These are phyloP conservation scores for Penstemon barbatus DNA, from an alignment of 257 asterid genomes.

Conservation along the genomic window DNA sequence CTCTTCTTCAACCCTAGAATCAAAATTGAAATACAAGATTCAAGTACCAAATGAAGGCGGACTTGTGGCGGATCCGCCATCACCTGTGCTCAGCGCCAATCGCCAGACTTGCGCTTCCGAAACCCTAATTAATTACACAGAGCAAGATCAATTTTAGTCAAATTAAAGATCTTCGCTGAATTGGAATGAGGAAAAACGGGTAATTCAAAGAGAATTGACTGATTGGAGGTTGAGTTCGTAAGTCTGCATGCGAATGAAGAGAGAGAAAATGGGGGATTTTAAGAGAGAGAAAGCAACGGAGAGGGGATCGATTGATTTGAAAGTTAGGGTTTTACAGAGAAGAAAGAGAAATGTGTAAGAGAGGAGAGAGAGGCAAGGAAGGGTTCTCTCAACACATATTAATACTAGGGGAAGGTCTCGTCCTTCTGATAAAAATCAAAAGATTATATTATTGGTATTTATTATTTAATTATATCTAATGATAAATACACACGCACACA, in stretches of 20 bases:
- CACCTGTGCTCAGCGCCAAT: conserved; percentile 48
- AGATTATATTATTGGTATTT: too few relatives aligned
- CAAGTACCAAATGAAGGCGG: conserved; percentile 45
- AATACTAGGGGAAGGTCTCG: too few relatives aligned
- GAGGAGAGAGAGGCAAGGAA: background rate
- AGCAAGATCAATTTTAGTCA: conserved; percentile 14
- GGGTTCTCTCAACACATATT: too few relatives aligned
- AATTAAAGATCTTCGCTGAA: conserved; percentile 4
- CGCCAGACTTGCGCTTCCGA: conserved; percentile 61
- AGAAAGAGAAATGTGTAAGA: conserved; percentile 15
- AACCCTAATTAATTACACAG: conserved; percentile 28
- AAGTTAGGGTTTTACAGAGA: conserved; percentile 52
- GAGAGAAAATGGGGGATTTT: background rate
- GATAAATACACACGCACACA: too few relatives aligned
- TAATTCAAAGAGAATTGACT: conserved; percentile 19
- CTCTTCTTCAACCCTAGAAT: conserved; percentile 35
- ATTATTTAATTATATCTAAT: too few relatives aligned
- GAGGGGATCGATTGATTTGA: conserved; percentile 36
- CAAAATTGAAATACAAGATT: conserved; percentile 23
- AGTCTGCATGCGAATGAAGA: conserved; percentile 15
- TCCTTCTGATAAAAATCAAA: too few relatives aligned
- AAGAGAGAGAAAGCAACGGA: conserved; percentile 21
- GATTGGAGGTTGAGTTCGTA: conserved; percentile 10
- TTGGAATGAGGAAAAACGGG: conserved; percentile 3
- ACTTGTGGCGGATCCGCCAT: conserved; percentile 89